Percentiles rank a stretch among this genome's conserved stretches.
Evolutionary conservation across 2,329 filamentous ascomycete species (phyloP).

Genomic region (Neopestalotiopsis sp.): DNA sequence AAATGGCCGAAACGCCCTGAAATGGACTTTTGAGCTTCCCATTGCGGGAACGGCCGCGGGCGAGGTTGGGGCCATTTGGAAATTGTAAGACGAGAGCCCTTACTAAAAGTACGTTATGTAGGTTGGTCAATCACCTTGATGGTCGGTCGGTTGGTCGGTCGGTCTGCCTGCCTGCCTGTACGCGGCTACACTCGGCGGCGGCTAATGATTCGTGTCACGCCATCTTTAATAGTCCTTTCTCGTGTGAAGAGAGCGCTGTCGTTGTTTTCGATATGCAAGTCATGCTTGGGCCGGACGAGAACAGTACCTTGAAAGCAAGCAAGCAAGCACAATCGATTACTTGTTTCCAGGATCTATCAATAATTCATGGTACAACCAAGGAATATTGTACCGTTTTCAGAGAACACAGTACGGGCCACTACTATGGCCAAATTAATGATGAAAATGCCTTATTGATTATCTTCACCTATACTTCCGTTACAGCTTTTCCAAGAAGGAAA

Average conservation of each 20-base stretch:
- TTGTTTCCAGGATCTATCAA: too few species aligned
- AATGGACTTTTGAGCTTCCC: constrained; percentile 12
- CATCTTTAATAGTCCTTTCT: background rate
- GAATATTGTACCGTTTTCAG: too few species aligned
- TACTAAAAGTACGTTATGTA: background rate
- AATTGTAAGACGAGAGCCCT: background rate
- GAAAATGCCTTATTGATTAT: background rate
- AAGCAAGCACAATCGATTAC: too few species aligned
- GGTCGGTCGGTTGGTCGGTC: background rate
- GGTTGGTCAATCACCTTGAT: background rate
- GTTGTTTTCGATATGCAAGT: background rate
- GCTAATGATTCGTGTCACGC: background rate
- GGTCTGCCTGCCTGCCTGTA: background rate
- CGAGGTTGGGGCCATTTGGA: constrained; percentile 2
- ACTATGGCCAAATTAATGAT: background rate
- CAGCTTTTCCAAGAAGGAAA: background rate
- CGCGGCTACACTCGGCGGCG: background rate
- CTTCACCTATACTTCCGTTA: background rate
- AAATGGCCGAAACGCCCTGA: background rate
- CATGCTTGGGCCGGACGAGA: too few species aligned
- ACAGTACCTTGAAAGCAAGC: too few species aligned
- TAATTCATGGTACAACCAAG: too few species aligned
- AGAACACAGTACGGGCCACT: background rate
- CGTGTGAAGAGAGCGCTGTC: background rate
- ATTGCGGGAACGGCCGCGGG: constrained; percentile 10